Evolutionary conservation across 345 rosid genomes (phyloP).

Genomic region (Populus davidiana): DNA sequence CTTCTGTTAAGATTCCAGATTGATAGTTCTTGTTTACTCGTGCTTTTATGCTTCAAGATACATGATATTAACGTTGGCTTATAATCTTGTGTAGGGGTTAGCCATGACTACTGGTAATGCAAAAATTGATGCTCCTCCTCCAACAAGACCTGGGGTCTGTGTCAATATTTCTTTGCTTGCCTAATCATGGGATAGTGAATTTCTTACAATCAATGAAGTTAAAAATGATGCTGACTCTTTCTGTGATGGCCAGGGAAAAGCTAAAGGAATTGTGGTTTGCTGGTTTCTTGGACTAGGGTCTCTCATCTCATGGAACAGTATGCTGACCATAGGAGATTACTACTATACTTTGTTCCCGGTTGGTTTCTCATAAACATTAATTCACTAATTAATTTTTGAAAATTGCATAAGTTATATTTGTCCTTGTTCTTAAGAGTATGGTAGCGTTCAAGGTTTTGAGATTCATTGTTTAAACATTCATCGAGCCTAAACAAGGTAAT

Average conservation of each 20-base stretch:
- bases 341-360: conserved; percentile 67
- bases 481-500: background rate
- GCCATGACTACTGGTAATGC: background rate
- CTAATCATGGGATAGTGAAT: background rate
- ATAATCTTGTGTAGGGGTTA: background rate
- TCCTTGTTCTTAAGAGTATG: background rate
- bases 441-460: no score
- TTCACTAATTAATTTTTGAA: no score
- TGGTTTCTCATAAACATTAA: background rate
- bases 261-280: conserved; percentile 55
- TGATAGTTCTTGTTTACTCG: background rate
- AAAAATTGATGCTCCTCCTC: background rate
- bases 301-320: conserved; percentile 79
- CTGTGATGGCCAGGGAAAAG: conserved; percentile 51
- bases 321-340: conserved; percentile 81
- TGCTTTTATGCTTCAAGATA: background rate
- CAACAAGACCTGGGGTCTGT: background rate
- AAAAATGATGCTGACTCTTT: background rate
- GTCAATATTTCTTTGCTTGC: background rate
- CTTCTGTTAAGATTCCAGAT: background rate
- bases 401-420: background rate
- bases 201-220: background rate
- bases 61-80: background rate
- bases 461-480: background rate
- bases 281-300: conserved; percentile 84